phyloP scores from a whole-genome alignment of 1,284 basidiomycete genomes.

The Rugosomyces carneus region DNA sequence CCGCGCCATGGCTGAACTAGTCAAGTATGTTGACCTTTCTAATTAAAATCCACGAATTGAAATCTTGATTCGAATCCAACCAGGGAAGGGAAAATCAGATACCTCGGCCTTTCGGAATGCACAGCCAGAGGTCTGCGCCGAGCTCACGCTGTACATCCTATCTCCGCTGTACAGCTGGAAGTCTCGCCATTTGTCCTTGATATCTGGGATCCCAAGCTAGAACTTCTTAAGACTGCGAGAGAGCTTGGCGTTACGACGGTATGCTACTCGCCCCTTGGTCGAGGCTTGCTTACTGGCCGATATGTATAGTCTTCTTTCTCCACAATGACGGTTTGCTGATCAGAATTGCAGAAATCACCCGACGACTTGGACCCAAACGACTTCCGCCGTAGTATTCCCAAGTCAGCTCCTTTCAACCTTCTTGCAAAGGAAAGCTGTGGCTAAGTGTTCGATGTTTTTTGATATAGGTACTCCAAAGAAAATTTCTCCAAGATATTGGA shows the following conservation, averaged over 20 bases:
- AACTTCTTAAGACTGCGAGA: constrained; percentile 10
- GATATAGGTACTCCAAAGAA: constrained; percentile 24
- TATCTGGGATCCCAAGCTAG: constrained; percentile 1
- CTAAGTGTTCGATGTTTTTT: not conserved
- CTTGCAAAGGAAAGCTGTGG: no score
- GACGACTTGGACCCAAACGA: constrained; percentile 21
- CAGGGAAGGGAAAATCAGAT: constrained; percentile 31
- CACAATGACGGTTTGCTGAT: not conserved
- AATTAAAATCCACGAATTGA: no score
- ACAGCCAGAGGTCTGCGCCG: constrained; percentile 35
- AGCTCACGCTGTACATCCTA: constrained; percentile 25
- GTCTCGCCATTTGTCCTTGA: constrained; percentile 31
- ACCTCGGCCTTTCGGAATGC: constrained; percentile 39
- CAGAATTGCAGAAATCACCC: constrained; percentile 9
- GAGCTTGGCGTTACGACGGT: constrained; percentile 20
- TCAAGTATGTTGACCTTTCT: not conserved
- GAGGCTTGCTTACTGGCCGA: constrained; percentile 21
- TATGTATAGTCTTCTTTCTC: constrained; percentile 1
- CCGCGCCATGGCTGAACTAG: not conserved
- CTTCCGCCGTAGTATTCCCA: constrained; percentile 7
- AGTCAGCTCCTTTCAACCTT: not conserved
- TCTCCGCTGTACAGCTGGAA: constrained; percentile 39
- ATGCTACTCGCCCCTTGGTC: constrained; percentile 21
- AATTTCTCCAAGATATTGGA: constrained; percentile 41
- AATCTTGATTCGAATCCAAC: no score